Evolutionary conservation across 768 basidiomycete genomes (phyloP).

Genomic region (Serendipita indica): DNA sequence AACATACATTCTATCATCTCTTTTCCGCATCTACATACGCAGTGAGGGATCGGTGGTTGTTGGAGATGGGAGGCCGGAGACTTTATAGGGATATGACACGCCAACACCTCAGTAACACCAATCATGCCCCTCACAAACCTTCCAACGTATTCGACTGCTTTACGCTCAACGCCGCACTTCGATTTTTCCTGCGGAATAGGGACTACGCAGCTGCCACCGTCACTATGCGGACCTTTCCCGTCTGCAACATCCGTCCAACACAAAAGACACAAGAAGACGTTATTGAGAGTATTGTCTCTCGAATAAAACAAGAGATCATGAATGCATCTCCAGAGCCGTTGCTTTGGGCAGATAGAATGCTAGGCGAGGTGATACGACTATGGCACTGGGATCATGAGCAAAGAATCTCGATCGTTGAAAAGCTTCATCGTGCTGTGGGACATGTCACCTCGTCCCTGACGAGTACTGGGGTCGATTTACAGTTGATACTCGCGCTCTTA

Average conservation of each 20-base stretch:
- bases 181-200: not conserved
- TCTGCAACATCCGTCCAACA: not conserved
- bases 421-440: not conserved
- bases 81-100: not conserved
- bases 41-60: not conserved
- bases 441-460: not conserved
- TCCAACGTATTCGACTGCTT: not conserved
- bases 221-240: not conserved
- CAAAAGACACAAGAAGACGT: not conserved
- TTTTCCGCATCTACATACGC: not conserved
- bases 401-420: not conserved
- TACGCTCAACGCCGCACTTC: not conserved
- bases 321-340: not conserved
- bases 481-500: not conserved
- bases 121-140: not conserved
- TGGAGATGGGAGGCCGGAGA: not conserved
- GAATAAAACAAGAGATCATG: not conserved
- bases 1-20: not conserved
- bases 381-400: not conserved
- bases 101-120: not conserved
- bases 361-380: not conserved
- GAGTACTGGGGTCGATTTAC: not conserved
- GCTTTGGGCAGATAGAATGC: conserved; percentile 1
- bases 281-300: not conserved
- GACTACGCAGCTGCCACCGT: not conserved